phyloP scores from a whole-genome alignment of 371 early-diverging fungal genomes.

The Batrachochytrium dendrobatidis region DNA sequence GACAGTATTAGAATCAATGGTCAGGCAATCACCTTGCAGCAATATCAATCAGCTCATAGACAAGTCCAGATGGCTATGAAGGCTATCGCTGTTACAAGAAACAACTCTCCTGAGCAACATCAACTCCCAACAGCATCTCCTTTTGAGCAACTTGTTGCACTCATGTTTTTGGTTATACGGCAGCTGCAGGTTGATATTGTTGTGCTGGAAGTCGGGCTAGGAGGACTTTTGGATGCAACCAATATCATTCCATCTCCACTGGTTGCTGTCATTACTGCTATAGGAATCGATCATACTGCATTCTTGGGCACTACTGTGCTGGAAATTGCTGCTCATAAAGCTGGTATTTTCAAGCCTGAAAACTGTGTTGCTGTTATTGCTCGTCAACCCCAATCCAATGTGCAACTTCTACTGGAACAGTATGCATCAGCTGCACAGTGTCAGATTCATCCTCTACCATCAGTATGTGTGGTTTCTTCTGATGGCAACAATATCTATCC shows the following conservation, averaged over 20 bases:
- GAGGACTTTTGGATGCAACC: constrained; percentile 75
- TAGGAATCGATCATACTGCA: constrained; percentile 68
- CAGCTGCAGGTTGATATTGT: constrained; percentile 51
- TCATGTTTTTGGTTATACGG: constrained; percentile 50
- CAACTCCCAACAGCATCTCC: constrained; percentile 6
- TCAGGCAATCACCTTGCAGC: constrained; percentile 27
- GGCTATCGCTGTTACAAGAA: background rate
- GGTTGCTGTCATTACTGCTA: constrained; percentile 51
- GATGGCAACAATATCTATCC: too few relatives aligned
- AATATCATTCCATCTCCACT: constrained; percentile 56
- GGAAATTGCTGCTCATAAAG: constrained; percentile 67
- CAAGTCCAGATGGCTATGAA: constrained; percentile 9
- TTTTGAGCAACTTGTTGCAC: constrained; percentile 61
- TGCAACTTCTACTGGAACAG: constrained; percentile 1
- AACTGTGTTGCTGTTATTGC: constrained; percentile 22
- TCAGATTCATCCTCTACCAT: too few relatives aligned
- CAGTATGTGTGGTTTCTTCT: background rate
- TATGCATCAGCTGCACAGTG: background rate
- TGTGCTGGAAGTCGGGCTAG: constrained; percentile 77
- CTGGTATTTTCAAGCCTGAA: constrained; percentile 64
- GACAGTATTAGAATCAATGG: constrained; percentile 61
- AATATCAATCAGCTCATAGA: constrained; percentile 36
- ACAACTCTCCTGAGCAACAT: constrained; percentile 1
- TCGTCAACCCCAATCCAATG: constrained; percentile 18
- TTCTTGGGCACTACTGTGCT: constrained; percentile 59